Base-by-base conservation (phyloP, 495 filamentous ascomycete species). In the Geoglossum glabrum region DNA sequence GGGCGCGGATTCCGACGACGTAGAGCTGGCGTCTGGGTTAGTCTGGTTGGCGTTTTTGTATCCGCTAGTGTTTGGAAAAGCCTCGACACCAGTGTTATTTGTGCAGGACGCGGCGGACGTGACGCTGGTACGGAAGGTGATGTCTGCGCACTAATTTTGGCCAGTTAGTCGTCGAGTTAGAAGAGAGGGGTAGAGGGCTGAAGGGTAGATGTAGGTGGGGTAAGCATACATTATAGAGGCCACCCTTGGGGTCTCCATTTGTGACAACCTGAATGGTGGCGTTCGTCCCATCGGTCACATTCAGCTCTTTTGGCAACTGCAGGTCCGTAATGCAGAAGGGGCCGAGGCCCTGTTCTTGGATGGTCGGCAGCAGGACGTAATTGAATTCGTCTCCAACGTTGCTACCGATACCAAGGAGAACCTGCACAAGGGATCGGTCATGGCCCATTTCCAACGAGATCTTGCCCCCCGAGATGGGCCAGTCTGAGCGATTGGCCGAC, bases 191-290 rank as follows among this genome's bases (percentile, higher is more conserved):
- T 4, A 34, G 31, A 34, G 31, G 31, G 31, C 5, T 34, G 5
- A 11, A 34, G 5, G 11, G 31, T 11, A 11, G 11, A 34, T 34
- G n/a, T n/a, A n/a, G 36, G 10, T 15, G 47, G 31, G 21, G 21
- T 33, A 34, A 43, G 25, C 40, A 31, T 67, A 79, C 76, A 60
- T 76, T 74, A 64, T 80, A 79, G 0, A 79, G 64, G 43, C 79
- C 78, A 30, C 74, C 76, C 21, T 63, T 62, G n/a, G 69, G 69
- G 61, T 78, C 73, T 19, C 73, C 72, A 51, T 70, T 76, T 10
- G 72, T 77, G 23, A 79, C 70, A 55, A 83, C 79, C 68, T 82
- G 80, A 51, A 83, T 74, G 0, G 81, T 83, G n/a, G 76, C 80
- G 55, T 80, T 78, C 62, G 72, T 71, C 0, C 79, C 79, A 28